These are phyloP conservation scores for Luzula sylvatica DNA, from an alignment of 176 grass and related monocot genomes.

Conservation along the genomic window DNA sequence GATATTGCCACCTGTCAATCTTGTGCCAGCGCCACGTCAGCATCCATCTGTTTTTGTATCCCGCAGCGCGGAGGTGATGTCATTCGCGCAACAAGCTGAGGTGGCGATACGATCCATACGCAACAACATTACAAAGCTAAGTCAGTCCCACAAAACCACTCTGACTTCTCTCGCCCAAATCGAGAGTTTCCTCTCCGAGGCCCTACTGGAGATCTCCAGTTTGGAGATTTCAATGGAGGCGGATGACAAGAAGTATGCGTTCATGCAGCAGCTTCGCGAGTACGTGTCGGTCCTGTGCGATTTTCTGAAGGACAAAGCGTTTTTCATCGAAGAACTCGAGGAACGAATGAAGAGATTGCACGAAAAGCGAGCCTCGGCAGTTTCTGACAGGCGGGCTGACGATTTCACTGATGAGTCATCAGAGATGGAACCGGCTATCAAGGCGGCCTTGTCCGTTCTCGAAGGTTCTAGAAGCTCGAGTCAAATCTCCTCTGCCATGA, in stretches of 20 bases:
- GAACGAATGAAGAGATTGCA: conserved; percentile 83
- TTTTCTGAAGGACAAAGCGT: conserved; percentile 89
- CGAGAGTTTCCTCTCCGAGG: conserved; percentile 56
- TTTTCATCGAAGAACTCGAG: conserved; percentile 84
- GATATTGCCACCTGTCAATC: conserved; percentile 29
- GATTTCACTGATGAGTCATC: conserved; percentile 63
- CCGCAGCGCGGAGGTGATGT: conserved; percentile 48
- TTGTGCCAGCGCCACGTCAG: conserved; percentile 24
- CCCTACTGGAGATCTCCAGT: conserved; percentile 73
- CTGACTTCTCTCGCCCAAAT: conserved; percentile 48
- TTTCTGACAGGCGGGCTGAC: conserved; percentile 54
- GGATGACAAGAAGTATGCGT: conserved; percentile 76
- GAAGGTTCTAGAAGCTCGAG: conserved; percentile 44
- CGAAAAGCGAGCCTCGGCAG: conserved; percentile 45
- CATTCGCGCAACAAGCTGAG: conserved; percentile 74
- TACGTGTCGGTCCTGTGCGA: conserved; percentile 90
- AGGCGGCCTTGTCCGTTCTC: conserved; percentile 64
- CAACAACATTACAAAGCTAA: conserved; percentile 69
- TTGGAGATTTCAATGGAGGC: conserved; percentile 53
- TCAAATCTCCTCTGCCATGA: conserved; percentile 54
- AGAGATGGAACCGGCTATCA: conserved; percentile 66
- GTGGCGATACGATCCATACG: conserved; percentile 66
- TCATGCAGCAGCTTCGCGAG: conserved; percentile 75
- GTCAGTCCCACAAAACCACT: conserved; percentile 59
- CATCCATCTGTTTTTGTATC: conserved; percentile 41